Evolutionary conservation across 129 eudicot species (phyloP).

Genomic region (Erigeron canadensis): DNA sequence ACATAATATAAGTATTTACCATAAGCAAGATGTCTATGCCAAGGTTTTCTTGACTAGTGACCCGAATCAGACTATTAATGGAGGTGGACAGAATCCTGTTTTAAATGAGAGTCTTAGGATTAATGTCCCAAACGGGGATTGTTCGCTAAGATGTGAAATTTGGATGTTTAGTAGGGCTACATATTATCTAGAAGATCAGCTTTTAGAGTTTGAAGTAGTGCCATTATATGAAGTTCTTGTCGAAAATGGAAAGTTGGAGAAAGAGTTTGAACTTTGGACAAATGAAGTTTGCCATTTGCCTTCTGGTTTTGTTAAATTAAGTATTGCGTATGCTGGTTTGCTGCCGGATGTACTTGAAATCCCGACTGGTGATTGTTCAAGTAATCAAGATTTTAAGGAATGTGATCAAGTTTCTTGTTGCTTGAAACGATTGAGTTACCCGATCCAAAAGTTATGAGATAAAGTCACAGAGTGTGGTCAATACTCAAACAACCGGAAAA

Average conservation of each 20-base stretch:
- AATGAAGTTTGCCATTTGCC: constrained; percentile 44
- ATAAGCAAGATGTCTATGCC: constrained; percentile 55
- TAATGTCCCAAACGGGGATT: constrained; percentile 34
- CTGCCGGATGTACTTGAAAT: constrained; percentile 40
- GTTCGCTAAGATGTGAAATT: constrained; percentile 44
- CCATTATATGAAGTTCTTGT: constrained; percentile 37
- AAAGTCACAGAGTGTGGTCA: constrained; percentile 20
- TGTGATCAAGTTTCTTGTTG: constrained; percentile 20
- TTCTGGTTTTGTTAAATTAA: constrained; percentile 43
- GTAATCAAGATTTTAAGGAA: constrained; percentile 25
- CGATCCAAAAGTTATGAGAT: constrained; percentile 37
- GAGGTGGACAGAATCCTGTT: constrained; percentile 51
- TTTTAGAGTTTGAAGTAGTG: constrained; percentile 45
- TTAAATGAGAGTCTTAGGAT: constrained; percentile 41
- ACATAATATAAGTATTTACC: constrained; percentile 49
- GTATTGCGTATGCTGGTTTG: constrained; percentile 39
- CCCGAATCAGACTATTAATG: constrained; percentile 42
- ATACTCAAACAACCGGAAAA: constrained; percentile 12
- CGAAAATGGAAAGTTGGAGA: constrained; percentile 37
- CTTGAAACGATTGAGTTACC: constrained; percentile 47
- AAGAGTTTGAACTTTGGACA: constrained; percentile 36
- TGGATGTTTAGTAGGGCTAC: constrained; percentile 54
- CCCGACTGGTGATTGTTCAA: constrained; percentile 3
- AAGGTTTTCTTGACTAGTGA: constrained; percentile 47
- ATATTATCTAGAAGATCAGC: constrained; percentile 55